phyloP scores from a whole-genome alignment of 306 rosid species.

The Corylus avellana region DNA sequence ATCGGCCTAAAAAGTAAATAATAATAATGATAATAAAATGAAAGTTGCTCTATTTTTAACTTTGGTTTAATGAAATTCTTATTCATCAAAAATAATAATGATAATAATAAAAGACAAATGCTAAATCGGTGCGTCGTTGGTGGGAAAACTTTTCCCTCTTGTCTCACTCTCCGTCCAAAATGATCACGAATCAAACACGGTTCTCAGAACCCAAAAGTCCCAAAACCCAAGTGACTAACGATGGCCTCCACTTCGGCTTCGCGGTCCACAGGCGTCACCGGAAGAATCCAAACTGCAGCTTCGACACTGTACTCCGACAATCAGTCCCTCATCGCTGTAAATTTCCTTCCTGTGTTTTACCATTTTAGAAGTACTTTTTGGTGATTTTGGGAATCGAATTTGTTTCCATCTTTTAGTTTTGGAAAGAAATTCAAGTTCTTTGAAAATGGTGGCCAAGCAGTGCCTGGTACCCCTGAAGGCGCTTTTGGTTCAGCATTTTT shows the following conservation, averaged over 20 bases:
- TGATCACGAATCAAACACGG: neutral
- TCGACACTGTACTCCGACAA: constrained; percentile 51
- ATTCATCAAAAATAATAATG: too few relatives aligned
- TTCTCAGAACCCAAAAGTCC: neutral
- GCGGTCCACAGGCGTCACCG: constrained; percentile 33
- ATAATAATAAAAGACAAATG: too few relatives aligned
- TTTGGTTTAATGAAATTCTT: too few relatives aligned
- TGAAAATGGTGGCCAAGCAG: neutral
- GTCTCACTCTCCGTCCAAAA: neutral
- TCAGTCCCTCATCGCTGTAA: constrained; percentile 65
- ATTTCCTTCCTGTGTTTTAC: neutral
- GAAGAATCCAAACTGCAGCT: constrained; percentile 50
- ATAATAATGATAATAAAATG: too few relatives aligned
- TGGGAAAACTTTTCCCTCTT: neutral
- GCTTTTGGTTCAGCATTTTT: neutral
- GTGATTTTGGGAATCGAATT: neutral
- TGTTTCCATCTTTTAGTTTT: neutral
- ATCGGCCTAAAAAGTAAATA: too few relatives aligned
- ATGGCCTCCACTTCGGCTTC: constrained; percentile 71
- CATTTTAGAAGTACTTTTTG: neutral
- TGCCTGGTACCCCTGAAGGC: neutral
- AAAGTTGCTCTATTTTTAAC: too few relatives aligned
- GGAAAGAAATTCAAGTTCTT: neutral
- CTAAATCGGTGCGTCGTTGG: neutral
- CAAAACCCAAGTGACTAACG: neutral